Evolutionary conservation across 768 basidiomycete genomes (phyloP).

Genomic region (Heimioporus sp.): DNA sequence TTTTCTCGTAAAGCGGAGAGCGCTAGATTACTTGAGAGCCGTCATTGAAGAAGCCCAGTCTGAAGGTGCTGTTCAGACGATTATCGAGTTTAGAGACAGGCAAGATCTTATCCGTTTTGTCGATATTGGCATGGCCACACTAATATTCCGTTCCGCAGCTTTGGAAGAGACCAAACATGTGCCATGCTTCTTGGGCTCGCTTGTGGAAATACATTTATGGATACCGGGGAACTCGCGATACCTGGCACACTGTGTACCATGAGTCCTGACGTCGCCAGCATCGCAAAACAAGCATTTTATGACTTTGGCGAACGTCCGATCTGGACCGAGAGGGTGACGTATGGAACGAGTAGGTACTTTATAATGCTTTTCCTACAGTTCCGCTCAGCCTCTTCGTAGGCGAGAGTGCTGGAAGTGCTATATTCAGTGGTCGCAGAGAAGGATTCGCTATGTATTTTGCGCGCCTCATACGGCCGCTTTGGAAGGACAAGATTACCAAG

Average conservation of each 20-base stretch:
- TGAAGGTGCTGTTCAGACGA: conserved; percentile 73
- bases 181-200: conserved; percentile 89
- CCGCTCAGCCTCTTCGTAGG: conserved; percentile 34
- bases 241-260: conserved; percentile 48
- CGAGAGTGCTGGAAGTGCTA: conserved; percentile 68
- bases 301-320: conserved; percentile 83
- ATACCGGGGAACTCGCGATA: conserved; percentile 47
- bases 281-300: conserved; percentile 85
- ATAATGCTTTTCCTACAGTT: neutral
- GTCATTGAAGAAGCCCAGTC: conserved; percentile 81
- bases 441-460: conserved; percentile 87
- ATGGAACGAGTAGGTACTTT: conserved; percentile 60
- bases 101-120: conserved; percentile 25
- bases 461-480: conserved; percentile 80
- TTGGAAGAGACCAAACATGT: conserved; percentile 89
- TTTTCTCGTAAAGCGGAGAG: conserved; percentile 75
- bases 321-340: conserved; percentile 76
- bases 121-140: neutral
- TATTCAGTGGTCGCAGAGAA: conserved; percentile 86
- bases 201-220: conserved; percentile 78
- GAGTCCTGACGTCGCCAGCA: conserved; percentile 59
- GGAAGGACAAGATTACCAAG: conserved; percentile 78
- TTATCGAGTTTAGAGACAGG: conserved; percentile 83
- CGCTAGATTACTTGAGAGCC: conserved; percentile 80
- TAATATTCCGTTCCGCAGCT: conserved; percentile 45